phyloP scores from a whole-genome alignment of 352 stramenopile genomes.

The Pythium utonaiense region DNA sequence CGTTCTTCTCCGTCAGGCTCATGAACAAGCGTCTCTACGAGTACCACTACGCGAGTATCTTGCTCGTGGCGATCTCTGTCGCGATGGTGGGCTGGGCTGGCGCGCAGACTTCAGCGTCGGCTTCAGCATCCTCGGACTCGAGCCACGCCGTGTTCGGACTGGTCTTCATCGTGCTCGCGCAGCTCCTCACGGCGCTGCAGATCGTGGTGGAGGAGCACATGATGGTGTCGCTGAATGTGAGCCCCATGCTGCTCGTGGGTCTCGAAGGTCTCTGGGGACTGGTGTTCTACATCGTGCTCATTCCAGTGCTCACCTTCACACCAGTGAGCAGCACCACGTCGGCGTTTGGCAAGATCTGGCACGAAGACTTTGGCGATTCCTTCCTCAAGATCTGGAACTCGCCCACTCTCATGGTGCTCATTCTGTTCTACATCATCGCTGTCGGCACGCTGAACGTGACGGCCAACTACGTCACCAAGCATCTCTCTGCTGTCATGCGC shows the following conservation, averaged over 20 bases:
- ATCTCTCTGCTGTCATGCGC: slow-evolving; percentile 53
- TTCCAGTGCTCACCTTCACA: slow-evolving; percentile 65
- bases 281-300: slow-evolving; percentile 69
- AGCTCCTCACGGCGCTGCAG: slow-evolving; percentile 83
- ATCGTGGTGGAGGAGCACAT: slow-evolving; percentile 90
- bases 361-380: slow-evolving; percentile 81
- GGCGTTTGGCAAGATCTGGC: slow-evolving; percentile 67
- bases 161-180: slow-evolving; percentile 69
- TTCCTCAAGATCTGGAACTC: slow-evolving; percentile 76
- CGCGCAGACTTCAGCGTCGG: slow-evolving; percentile 5
- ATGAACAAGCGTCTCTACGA: slow-evolving; percentile 78
- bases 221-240: slow-evolving; percentile 77
- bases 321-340: slow-evolving; percentile 33
- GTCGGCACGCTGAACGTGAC: slow-evolving; percentile 82
- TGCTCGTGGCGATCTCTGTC: slow-evolving; percentile 65
- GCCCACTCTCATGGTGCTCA: slow-evolving; percentile 45
- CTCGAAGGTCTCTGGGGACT: slow-evolving; percentile 87
- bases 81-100: slow-evolving; percentile 69
- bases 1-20: slow-evolving; percentile 78
- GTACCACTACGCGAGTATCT: slow-evolving; percentile 87
- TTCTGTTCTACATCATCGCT: slow-evolving; percentile 60
- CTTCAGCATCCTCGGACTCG: slow-evolving; percentile 18
- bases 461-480: slow-evolving; percentile 83
- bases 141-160: slow-evolving; percentile 68
- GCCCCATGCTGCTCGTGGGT: slow-evolving; percentile 83